Base-by-base conservation (phyloP, 106 monocot genomes). In the Dactylorhiza incarnata region DNA sequence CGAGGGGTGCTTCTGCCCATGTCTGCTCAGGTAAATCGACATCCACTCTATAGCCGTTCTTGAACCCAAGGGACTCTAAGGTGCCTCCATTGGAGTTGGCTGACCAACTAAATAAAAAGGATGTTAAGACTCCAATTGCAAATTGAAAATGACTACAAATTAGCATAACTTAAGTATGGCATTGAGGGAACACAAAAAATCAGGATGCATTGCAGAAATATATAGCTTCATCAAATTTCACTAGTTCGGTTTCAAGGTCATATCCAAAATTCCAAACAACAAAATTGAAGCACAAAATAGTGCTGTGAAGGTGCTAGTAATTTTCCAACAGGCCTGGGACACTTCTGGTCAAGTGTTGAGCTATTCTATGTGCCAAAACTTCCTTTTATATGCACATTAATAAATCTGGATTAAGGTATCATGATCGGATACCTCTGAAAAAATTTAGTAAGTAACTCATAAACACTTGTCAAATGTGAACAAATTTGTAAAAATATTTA, bases 51-150 rank as follows among this genome's bases (percentile, higher is more conserved):
- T 99, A 94, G 43, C 94, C 94, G 83, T 88, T 83, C 59, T 85
- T 94, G 69, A 89, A 91, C 63, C 97, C 97, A 75, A 99, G 83
- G 5, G 91, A 94, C 81, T 94, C 94, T 80, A 99, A 74, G 16
- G 65, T 11, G n/a, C 94, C 94, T 54, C 85, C 88, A 80, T 58
- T 78, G 19, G 76, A 52, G 76, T 66, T 89, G 6, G 94, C 94
- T 37, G 83, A 87, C 97, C 97, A 99, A 59, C 95, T 95, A 61
- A 48, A 73, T 22, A 44, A 51, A 50, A 45, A 14, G 22, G 6
- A 71, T 49, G 37, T 6, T 12, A 46, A 9, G 24, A 49, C 23
- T 15, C 12, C 44, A 49, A 51, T 58, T 48, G 3, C 8, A 49
- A 49, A 72, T 19, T 3, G 23, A 23, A 72, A 48, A 44, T 49